Evolutionary conservation across 257 asterid genomes (phyloP), one percentile per base, ranked within the genome.

Genomic region (Solanum microdontum): DNA sequence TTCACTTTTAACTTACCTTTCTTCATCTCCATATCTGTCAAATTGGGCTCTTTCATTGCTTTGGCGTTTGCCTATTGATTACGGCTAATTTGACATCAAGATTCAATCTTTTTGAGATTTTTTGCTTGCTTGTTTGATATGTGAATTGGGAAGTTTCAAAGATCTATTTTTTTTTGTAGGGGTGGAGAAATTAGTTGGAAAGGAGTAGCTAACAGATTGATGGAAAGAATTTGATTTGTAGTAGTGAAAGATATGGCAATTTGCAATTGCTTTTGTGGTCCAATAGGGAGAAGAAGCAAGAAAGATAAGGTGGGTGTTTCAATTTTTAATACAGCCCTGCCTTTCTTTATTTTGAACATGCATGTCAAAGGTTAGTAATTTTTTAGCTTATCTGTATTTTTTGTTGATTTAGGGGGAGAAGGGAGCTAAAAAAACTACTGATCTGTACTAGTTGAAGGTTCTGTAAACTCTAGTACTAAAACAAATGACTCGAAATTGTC

Each of bases 1-100:
- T 88, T 91, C 91, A 55, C 51, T 89, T 12, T 79, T 89, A 70
- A 68, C 79, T n/a, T 86, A 83, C 83, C 77, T 24, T 88, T 58
- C 84, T 91, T 73, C 87, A 34, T 89, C 89, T 87, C 88, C 88
- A 70, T 80, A 80, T 85, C 86, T 88, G 72, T 87, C 88, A 83
- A 88, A 87, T 86, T 88, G 91, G 91, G 87, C 74, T 80, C 90
- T 80, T 13, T 92, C 93, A 75, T 88, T 90, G 91, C 88, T 93
- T 88, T 88, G 91, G 95, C 88, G 88, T 87, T 86, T 94, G 75
- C 97, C 96, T 9, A 91, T 93, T 89, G 98, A 94, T 91, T 93
- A 92, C 84, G 96, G 95, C 93, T 94, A 91, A 93, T 86, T 60
- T 87, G 28, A 5, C 86, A 8, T 70, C 36, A 86, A 85, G 88